Base-by-base conservation (phyloP, 495 filamentous ascomycete genomes). In the Rhypophila decipiens region DNA sequence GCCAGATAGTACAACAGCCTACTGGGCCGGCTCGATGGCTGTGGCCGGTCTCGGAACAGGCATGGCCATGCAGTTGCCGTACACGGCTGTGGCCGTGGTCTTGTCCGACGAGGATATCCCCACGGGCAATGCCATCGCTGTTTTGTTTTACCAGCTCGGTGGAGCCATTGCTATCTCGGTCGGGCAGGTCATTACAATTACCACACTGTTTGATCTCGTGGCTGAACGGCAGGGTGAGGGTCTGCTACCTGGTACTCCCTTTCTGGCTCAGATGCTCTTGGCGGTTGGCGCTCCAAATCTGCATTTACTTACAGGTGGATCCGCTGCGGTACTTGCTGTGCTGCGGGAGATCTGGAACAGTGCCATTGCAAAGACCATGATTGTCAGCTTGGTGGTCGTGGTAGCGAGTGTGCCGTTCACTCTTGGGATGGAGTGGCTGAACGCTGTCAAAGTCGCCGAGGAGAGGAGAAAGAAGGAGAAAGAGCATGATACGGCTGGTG, bases 141-240 rank as follows among this genome's bases (percentile, higher is more conserved):
- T 84, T 47, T 82, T 86, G 53, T 56, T 68, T 35, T 82, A 86
- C 60, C 68, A 67, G 2, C 63, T 88, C 1, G 82, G 83, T 20
- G 81, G 79, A 48, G 75, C 83, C 7, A 52, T 86, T 27, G 85
- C 81, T 53, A 66, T 82, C 41, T 71, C 77, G 2, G 66, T 82
- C 15, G 78, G 66, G 0, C 74, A 86, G 59, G n/a, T n/a, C n/a
- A n/a, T n/a, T n/a, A n/a, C n/a, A n/a, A n/a, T n/a, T n/a, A n/a
- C n/a, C n/a, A 74, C 70, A n/a, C 61, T 85, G 5, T 82, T 86
- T 65, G n/a, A n/a, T n/a, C 70, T 72, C 41, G 77, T 80, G 52
- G 61, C 67, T 0, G 62, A 84, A 12, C 65, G 76, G 22, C 41
- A 37, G 1, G 46, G 48, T 17, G 24, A 65, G 10, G 24, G 15